A percentile compares a stretch with the other conserved stretches of the same genome.
phyloP scores from a whole-genome alignment of 768 basidiomycete species.

The Panellus pusillus region DNA sequence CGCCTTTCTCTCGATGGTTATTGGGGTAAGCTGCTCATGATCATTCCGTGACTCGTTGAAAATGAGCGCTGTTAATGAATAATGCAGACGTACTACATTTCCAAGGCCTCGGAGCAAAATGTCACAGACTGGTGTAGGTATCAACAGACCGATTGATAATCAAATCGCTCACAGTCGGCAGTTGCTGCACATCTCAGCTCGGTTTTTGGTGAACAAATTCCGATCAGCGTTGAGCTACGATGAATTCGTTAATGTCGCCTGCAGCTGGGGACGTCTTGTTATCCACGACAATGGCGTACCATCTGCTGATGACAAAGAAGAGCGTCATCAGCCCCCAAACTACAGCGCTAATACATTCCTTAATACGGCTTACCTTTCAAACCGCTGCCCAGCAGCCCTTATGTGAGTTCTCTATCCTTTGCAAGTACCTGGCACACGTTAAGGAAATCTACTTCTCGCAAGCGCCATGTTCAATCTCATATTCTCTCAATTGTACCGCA shows the following conservation, averaged over 20 bases:
- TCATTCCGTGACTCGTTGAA: background rate
- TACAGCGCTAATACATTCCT: background rate
- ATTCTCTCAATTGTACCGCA: conserved; percentile 7
- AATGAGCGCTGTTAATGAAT: background rate
- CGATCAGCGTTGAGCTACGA: background rate
- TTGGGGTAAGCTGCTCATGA: conserved; percentile 2
- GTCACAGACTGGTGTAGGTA: conserved; percentile 9
- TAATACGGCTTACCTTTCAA: conserved; percentile 12
- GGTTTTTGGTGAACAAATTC: conserved; percentile 5
- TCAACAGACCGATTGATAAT: background rate
- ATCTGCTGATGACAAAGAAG: conserved; percentile 2
- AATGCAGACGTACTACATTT: conserved; percentile 14
- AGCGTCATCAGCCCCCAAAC: background rate
- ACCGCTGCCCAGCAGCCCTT: conserved; percentile 8
- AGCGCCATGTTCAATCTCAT: conserved; percentile 14
- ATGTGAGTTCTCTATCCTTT: background rate
- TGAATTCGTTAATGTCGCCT: background rate
- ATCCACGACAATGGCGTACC: conserved; percentile 2
- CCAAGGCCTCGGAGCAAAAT: background rate
- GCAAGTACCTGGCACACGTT: background rate
- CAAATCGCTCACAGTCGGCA: background rate
- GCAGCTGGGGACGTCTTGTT: conserved; percentile 12
- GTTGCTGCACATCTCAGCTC: conserved; percentile 15
- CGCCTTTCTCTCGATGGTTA: background rate
- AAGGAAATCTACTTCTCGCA: background rate